Percentiles rank a stretch among this genome's conserved stretches.
Conservation (phyloP, 441 rosid genomes). For the Pelargonium cotyledonis region DNA sequence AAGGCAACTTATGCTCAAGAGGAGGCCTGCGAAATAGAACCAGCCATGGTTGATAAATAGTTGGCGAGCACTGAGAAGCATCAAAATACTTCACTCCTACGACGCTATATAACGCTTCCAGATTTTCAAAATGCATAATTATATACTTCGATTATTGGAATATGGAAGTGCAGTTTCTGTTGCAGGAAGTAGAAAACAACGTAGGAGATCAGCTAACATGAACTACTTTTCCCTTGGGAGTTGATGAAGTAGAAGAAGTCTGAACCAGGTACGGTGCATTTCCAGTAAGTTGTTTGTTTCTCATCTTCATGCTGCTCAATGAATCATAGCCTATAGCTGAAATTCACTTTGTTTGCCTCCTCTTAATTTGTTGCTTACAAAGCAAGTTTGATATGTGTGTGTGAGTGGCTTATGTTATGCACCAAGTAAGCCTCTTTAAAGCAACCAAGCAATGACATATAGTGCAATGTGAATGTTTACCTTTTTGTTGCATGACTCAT, state of each 20-base stretch:
- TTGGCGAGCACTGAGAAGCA: no score
- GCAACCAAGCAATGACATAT: background rate
- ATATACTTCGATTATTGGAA: no score
- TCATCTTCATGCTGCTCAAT: background rate
- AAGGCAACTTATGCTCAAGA: no score
- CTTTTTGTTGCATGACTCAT: slow-evolving; percentile 2
- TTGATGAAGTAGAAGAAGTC: background rate
- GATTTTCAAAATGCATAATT: no score
- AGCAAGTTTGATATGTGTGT: background rate
- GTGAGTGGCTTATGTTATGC: background rate
- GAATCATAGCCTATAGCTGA: background rate
- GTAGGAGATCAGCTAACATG: no score
- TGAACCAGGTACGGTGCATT: background rate
- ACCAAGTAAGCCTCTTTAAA: background rate
- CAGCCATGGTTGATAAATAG: no score
- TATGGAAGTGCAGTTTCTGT: no score
- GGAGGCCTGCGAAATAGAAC: no score
- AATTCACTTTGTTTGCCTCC: background rate
- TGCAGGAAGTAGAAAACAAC: no score
- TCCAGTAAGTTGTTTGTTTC: background rate
- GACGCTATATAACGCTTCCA: no score
- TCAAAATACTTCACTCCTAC: no score
- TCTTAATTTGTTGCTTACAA: background rate
- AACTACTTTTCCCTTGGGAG: background rate
- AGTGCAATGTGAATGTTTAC: background rate